Conservation (phyloP, 441 rosid genomes). For the Viola pubescens region DNA sequence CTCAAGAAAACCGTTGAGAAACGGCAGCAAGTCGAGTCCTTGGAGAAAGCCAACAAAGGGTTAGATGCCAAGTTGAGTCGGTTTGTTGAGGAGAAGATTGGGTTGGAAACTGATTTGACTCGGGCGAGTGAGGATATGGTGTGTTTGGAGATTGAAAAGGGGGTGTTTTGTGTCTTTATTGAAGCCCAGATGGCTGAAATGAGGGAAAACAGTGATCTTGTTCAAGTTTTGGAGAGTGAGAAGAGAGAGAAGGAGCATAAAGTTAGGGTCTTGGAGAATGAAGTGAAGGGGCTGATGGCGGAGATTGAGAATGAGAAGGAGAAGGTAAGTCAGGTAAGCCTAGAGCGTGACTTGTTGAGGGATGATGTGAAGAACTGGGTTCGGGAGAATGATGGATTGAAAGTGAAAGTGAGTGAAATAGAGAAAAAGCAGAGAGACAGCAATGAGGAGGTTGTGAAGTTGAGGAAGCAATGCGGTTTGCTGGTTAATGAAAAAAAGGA, state of each 20-base stretch:
- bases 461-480: slow-evolving; percentile 18
- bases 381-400: slow-evolving; percentile 28
- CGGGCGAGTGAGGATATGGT: slow-evolving; percentile 31
- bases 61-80: slow-evolving; percentile 38
- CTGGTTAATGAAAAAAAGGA: slow-evolving; percentile 24
- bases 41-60: slow-evolving; percentile 29
- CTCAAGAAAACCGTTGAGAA: slow-evolving; percentile 35
- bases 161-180: slow-evolving; percentile 31
- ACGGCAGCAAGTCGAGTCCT: slow-evolving; percentile 40
- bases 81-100: slow-evolving; percentile 21
- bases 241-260: slow-evolving; percentile 31
- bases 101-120: slow-evolving; percentile 27
- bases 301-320: slow-evolving; percentile 33
- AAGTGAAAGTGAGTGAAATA: slow-evolving; percentile 24
- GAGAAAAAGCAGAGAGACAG: slow-evolving; percentile 24
- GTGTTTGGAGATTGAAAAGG: slow-evolving; percentile 36
- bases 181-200: slow-evolving; percentile 31
- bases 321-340: slow-evolving; percentile 18
- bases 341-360: slow-evolving; percentile 33
- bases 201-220: slow-evolving; percentile 24
- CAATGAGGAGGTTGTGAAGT: slow-evolving; percentile 24
- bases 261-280: slow-evolving; percentile 27
- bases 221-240: slow-evolving; percentile 28
- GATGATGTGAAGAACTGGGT: slow-evolving; percentile 20
- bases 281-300: slow-evolving; percentile 23